Evolutionary conservation across 345 rosid genomes (phyloP).

Genomic region (Gossypium australe): DNA sequence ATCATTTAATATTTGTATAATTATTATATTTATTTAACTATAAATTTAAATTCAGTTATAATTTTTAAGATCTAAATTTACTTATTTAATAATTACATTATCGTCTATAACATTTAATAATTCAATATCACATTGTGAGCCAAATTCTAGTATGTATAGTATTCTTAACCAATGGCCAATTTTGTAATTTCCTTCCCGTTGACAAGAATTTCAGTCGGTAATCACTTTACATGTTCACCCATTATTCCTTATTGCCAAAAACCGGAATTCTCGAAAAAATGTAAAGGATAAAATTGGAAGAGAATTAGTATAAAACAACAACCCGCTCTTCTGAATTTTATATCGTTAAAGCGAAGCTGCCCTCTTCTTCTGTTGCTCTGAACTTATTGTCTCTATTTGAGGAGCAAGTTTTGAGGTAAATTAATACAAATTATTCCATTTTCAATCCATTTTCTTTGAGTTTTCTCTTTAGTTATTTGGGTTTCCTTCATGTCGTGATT

Average conservation of each 20-base stretch:
- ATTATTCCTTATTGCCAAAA: background rate
- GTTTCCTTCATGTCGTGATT: background rate
- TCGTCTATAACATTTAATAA: no score
- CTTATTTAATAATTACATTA: no score
- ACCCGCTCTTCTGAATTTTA: background rate
- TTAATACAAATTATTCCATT: background rate
- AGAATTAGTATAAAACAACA: background rate
- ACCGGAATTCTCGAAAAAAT: background rate
- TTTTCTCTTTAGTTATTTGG: background rate
- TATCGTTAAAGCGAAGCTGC: background rate
- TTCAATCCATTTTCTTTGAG: background rate
- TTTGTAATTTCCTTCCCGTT: background rate
- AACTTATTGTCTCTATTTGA: background rate
- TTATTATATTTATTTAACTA: no score
- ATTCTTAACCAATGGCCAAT: background rate
- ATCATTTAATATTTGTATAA: no score
- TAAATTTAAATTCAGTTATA: no score
- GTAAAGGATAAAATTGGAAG: background rate
- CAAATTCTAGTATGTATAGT: background rate
- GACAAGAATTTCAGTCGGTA: background rate
- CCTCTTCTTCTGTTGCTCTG: background rate
- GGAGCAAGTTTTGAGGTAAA: constrained; percentile 6
- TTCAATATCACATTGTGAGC: no score
- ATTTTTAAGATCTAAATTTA: no score
- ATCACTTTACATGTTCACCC: background rate